Evolutionary conservation across 2,329 filamentous ascomycete species (phyloP), one percentile per base, ranked within the genome.

Genomic region (Diaporthe citrichinensis): DNA sequence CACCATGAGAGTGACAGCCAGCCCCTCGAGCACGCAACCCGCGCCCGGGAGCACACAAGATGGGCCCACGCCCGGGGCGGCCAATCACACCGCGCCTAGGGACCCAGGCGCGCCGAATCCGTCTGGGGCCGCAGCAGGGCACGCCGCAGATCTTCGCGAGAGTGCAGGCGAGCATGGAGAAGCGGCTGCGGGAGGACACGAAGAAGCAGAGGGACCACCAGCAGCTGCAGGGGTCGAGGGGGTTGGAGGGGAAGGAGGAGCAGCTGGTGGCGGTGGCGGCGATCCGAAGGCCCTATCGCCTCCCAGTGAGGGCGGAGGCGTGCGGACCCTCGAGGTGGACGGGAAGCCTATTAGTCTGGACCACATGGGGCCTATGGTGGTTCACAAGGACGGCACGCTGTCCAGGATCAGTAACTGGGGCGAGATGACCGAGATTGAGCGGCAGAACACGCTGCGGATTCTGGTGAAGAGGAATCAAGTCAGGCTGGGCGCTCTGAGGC

Each of bases 341-440:
- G 85, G 85, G 68, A 81, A 82, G 72, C 82, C 84, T 20, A 87
- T 94, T 58, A 90, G 88, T 68, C 88, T 95, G 12, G 92, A 94
- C 80, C 88, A 91, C 76, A 85, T 95, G 34, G 94, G 94, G 0
- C 94, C 94, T 2, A 87, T 95, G 79, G 93, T 96, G 1, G 91
- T 95, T 73, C 94, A 95, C 82, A 86, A 87, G 76, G 92, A 96
- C 82, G 94, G 94, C 28, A 92, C 92, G 12, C 83, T 95, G 78
- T 92, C 91, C 74, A 89, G 93, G 46, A 94, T 96, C 79, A 84
- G 88, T 49, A 95, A 96, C 82, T 96, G 94, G 94, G 87, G 85
- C 12, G 86, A 92, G 78, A 95, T 95, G 94, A 89, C 90, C 2
- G 90, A 91, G 36, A 87, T 91, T 9, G 94, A 95, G 86, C 88